Base-by-base conservation (phyloP, 2,329 filamentous ascomycete genomes). In the Apiospora malaysiana region DNA sequence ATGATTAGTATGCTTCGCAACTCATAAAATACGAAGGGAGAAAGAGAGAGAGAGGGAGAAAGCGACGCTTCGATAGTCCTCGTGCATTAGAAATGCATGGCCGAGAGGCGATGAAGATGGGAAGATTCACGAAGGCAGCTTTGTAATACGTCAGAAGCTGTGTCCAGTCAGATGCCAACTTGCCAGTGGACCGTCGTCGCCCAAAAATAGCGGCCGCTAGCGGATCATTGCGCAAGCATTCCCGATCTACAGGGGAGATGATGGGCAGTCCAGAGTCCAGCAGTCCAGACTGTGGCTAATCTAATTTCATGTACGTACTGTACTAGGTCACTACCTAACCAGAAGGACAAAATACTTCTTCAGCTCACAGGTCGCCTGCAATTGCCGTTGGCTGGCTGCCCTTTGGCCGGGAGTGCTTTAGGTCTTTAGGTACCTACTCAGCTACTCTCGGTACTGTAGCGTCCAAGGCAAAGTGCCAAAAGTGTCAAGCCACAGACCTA, bases 111-210 rank as follows among this genome's bases (percentile, higher is more conserved):
- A 45, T 7, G 32, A 32, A 40, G 56, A 32, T 32, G 25, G 46
- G 67, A 71, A 69, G 67, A 56, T 72, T 70, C 66, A 66, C 69
- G 66, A 72, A 71, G 72, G 74, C 74, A 81, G 82, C 82, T 83
- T 83, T 82, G 82, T 83, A 83, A 83, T 83, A 79, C 81, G 78
- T 79, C 79, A 79, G 70, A 21, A 47, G 51, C 27, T 43, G 10
- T 16, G 42, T 14, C 12, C 37, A 21, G 40, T 47, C 45, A 67
- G 21, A 18, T 8, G 32, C 66, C 18, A 3, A n/a, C n/a, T 47
- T 2, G 18, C 5, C 45, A n/a, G 16, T 27, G 25, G 32, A 27
- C 25, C 51, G 21, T 32, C 51, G 27, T 6, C 51, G 27, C 51
- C 51, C 51, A 59, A 59, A 59, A 59, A 59, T 59, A 59, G 51